Conservation (phyloP, 805 yeast species). For the Lachancea sp. region DNA sequence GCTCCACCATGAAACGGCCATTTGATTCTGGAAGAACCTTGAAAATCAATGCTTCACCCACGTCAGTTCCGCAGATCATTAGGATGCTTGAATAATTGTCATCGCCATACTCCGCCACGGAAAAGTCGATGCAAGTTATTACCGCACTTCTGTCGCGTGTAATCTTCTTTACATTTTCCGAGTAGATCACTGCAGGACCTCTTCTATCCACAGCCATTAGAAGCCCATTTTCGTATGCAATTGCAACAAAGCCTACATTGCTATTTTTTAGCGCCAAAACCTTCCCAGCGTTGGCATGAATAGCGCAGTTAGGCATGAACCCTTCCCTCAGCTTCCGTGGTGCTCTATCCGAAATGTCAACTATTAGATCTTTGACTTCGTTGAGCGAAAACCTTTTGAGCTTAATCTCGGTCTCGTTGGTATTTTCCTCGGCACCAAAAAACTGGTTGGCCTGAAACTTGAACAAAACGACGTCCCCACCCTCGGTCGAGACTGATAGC, state of each 20-base stretch:
- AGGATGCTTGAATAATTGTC: slow-evolving; percentile 69
- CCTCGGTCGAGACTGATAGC: slow-evolving; percentile 56
- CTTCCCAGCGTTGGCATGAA: slow-evolving; percentile 40
- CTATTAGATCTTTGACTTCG: slow-evolving; percentile 20
- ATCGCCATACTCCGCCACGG: slow-evolving; percentile 60
- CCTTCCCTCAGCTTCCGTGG: slow-evolving; percentile 49
- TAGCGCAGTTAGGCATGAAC: slow-evolving; percentile 48
- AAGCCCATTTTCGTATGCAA: slow-evolving; percentile 73
- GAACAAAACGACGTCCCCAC: slow-evolving; percentile 72
- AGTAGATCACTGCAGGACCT: slow-evolving; percentile 63
- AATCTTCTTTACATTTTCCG: slow-evolving; percentile 30
- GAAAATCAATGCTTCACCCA: slow-evolving; percentile 63
- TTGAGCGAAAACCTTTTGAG: slow-evolving; percentile 25
- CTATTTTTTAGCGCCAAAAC: slow-evolving; percentile 63
- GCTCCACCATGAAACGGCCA: slow-evolving; percentile 56
- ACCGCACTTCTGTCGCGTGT: slow-evolving; percentile 23
- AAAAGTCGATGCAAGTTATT: slow-evolving; percentile 63
- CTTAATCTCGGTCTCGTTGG: slow-evolving; percentile 14
- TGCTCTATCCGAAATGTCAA: slow-evolving; percentile 51
- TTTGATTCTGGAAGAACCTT: slow-evolving; percentile 55
- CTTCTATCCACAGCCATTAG: slow-evolving; percentile 71
- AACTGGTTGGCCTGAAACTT: slow-evolving; percentile 54
- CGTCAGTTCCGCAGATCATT: slow-evolving; percentile 67
- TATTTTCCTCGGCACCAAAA: slow-evolving; percentile 31
- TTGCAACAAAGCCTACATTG: slow-evolving; percentile 75